These are phyloP conservation scores for Butyriboletus appendiculatus DNA, from an alignment of 1,284 basidiomycete species.

Conservation along the genomic window DNA sequence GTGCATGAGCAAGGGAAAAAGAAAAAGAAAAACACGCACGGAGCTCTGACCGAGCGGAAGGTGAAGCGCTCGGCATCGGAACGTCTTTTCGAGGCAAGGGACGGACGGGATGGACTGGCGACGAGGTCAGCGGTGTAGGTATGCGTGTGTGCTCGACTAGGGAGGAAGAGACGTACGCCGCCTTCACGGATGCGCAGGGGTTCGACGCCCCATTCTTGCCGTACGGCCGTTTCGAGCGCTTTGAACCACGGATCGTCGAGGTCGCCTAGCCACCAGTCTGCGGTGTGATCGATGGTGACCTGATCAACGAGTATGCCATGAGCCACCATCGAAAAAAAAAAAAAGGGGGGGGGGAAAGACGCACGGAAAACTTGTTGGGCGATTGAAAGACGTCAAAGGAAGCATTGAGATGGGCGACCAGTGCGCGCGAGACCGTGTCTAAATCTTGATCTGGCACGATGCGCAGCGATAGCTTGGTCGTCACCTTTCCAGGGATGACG, in stretches of 20 bases:
- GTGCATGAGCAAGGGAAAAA: too few relatives aligned
- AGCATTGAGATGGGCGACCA: constrained; percentile 60
- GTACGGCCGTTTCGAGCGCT: constrained; percentile 78
- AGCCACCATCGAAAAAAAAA: neutral
- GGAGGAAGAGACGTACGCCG: constrained; percentile 61
- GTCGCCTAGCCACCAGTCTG: constrained; percentile 96
- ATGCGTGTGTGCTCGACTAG: neutral
- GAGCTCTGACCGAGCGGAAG: constrained; percentile 87
- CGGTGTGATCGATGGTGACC: constrained; percentile 81
- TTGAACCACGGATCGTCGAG: constrained; percentile 83
- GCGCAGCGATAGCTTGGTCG: constrained; percentile 82
- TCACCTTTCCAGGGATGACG: constrained; percentile 83
- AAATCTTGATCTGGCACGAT: constrained; percentile 94
- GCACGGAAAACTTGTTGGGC: constrained; percentile 72
- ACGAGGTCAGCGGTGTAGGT: neutral
- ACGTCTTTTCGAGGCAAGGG: constrained; percentile 90
- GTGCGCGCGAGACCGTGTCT: constrained; percentile 61
- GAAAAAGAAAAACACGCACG: constrained; percentile 42
- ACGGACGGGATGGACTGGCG: constrained; percentile 85
- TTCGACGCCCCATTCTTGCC: constrained; percentile 82
- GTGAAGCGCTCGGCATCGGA: constrained; percentile 81
- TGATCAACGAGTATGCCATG: constrained; percentile 29
- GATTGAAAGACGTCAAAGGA: constrained; percentile 68
- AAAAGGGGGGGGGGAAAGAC: constrained; percentile 3
- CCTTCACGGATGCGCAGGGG: constrained; percentile 93